phyloP scores from a whole-genome alignment of 2,329 filamentous ascomycete genomes.

The Keithomyces neogunnii region DNA sequence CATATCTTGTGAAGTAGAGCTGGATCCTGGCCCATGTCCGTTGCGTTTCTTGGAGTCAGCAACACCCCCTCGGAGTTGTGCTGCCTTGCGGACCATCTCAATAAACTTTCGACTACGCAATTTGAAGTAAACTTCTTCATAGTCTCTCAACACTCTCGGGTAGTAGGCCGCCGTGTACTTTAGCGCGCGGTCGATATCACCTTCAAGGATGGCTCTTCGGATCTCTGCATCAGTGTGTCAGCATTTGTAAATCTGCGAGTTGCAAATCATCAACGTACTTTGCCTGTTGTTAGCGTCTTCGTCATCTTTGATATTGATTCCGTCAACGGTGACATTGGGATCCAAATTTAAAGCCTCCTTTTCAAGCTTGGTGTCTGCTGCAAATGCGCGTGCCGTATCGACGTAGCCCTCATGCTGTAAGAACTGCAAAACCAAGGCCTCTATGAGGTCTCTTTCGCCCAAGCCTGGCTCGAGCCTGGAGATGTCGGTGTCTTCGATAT shows the following conservation, averaged over 20 bases:
- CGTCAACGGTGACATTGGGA: conserved; percentile 41
- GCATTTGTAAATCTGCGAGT: background rate
- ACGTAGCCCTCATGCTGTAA: conserved; percentile 93
- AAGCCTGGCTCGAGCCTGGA: conserved; percentile 52
- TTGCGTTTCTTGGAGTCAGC: conserved; percentile 32
- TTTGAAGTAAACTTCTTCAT: conserved; percentile 80
- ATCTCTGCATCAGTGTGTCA: conserved; percentile 53
- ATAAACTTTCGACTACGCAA: conserved; percentile 87
- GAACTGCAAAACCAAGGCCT: conserved; percentile 76
- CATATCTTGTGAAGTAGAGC: conserved; percentile 37
- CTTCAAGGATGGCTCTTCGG: conserved; percentile 76
- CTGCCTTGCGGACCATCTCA: conserved; percentile 77
- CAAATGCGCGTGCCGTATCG: conserved; percentile 83
- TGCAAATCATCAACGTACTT: conserved; percentile 42
- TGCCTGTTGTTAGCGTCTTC: conserved; percentile 80
- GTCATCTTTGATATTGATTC: conserved; percentile 67
- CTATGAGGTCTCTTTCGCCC: conserved; percentile 70
- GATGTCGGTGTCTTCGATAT: conserved; percentile 53
- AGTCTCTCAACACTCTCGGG: conserved; percentile 67
- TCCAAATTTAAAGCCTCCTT: conserved; percentile 59
- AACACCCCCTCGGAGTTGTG: conserved; percentile 49
- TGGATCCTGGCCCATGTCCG: conserved; percentile 28
- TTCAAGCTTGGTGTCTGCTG: conserved; percentile 68
- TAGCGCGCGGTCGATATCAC: conserved; percentile 86
- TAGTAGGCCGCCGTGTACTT: conserved; percentile 73